These are phyloP conservation scores for Pyrrhoderma noxium DNA, from an alignment of 1,284 basidiomycete species.

Conservation along the genomic window DNA sequence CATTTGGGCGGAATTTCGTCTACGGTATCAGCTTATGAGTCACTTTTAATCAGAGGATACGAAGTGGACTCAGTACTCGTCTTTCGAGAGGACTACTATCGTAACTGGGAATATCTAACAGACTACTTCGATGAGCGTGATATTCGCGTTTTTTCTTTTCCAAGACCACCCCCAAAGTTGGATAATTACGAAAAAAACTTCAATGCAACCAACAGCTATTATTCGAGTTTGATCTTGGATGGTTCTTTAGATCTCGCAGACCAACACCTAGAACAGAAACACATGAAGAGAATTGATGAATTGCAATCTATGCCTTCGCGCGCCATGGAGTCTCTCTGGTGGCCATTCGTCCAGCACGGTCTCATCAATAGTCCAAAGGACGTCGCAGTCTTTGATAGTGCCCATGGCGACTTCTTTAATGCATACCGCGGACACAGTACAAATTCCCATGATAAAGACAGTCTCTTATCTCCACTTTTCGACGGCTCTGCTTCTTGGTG, in stretches of 20 bases:
- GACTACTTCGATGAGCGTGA: slow-evolving; percentile 74
- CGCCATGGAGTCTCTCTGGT: slow-evolving; percentile 82
- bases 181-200: slow-evolving; percentile 44
- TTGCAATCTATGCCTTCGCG: slow-evolving; percentile 75
- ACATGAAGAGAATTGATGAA: slow-evolving; percentile 56
- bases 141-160: slow-evolving; percentile 51
- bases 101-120: slow-evolving; percentile 78
- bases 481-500: slow-evolving; percentile 98
- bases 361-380: slow-evolving; percentile 61
- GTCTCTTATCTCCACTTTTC: slow-evolving; percentile 62
- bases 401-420: slow-evolving; percentile 81
- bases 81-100: slow-evolving; percentile 83
- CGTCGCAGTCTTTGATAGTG: slow-evolving; percentile 89
- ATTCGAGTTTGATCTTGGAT: slow-evolving; percentile 39
- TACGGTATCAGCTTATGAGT: slow-evolving; percentile 91
- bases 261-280: slow-evolving; percentile 56
- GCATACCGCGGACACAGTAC: slow-evolving; percentile 38
- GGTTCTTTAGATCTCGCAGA: slow-evolving; percentile 46
- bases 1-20: slow-evolving; percentile 93
- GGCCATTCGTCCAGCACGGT: slow-evolving; percentile 96
- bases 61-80: slow-evolving; percentile 83
- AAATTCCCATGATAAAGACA: slow-evolving; percentile 12
- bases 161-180: slow-evolving; percentile 53
- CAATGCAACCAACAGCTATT: slow-evolving; percentile 61
- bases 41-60: slow-evolving; percentile 85